These are phyloP conservation scores for Nectriaceae sp. DNA, from an alignment of 2,329 filamentous ascomycete genomes.

Conservation along the genomic window DNA sequence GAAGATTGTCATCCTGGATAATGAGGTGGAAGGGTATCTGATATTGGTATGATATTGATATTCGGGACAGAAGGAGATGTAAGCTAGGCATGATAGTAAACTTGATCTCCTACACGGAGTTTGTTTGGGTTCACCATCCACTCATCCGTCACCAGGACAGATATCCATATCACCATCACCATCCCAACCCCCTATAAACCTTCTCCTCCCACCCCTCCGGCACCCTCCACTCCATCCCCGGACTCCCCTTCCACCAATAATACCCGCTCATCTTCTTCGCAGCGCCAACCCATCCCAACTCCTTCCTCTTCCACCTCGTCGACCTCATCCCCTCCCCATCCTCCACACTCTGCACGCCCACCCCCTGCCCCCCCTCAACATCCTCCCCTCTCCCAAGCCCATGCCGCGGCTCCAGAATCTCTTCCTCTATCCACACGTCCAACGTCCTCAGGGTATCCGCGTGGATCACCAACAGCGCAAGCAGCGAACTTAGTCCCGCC, in stretches of 20 bases:
- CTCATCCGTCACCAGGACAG: neutral
- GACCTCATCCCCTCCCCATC: constrained; percentile 33
- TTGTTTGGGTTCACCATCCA: neutral
- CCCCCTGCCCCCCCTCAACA: constrained; percentile 35
- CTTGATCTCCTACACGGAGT: neutral
- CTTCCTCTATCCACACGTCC: constrained; percentile 49
- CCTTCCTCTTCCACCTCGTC: constrained; percentile 43
- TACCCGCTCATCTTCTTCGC: constrained; percentile 43
- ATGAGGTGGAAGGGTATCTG: neutral
- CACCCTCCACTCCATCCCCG: constrained; percentile 27
- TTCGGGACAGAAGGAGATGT: neutral
- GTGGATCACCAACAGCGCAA: constrained; percentile 48
- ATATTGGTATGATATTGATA: neutral
- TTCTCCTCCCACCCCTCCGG: constrained; percentile 26
- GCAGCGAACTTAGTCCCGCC: constrained; percentile 38
- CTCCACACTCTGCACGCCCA: constrained; percentile 38
- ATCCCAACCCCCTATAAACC: constrained; percentile 12
- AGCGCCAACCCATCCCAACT: constrained; percentile 50
- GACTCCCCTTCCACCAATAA: constrained; percentile 31
- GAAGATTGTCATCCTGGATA: neutral
- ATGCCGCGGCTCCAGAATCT: neutral
- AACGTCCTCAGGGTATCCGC: constrained; percentile 48
- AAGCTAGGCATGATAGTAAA: neutral
- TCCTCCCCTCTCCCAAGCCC: constrained; percentile 19
- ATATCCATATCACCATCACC: constrained; percentile 3